A percentile compares a stretch with the other conserved stretches of the same genome.
Evolutionary conservation across 1,284 basidiomycete species (phyloP).

Genomic region (Cutaneotrichosporon sp.): DNA sequence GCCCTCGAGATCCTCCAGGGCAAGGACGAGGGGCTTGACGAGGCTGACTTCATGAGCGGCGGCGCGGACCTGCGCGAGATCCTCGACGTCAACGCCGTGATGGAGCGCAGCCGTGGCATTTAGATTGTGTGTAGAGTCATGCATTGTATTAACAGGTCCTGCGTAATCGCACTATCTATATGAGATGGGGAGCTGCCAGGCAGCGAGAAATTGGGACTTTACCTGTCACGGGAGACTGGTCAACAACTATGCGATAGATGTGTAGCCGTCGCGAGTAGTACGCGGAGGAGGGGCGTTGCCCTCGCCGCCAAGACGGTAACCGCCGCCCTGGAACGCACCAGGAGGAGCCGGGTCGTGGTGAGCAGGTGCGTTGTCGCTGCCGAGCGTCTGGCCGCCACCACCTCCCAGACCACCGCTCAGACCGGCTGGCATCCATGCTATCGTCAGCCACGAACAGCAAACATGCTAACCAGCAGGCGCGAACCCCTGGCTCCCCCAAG

Average conservation of each 20-base stretch:
- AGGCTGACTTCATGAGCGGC: slow-evolving; percentile 65
- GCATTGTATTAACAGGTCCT: slow-evolving; percentile 30
- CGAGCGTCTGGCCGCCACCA: background rate
- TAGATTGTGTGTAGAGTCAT: slow-evolving; percentile 29
- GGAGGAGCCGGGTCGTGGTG: slow-evolving; percentile 6
- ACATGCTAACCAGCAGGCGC: slow-evolving; percentile 13
- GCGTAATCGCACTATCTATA: background rate
- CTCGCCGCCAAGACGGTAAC: slow-evolving; percentile 39
- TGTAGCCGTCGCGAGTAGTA: slow-evolving; percentile 34
- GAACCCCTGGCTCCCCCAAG: slow-evolving; percentile 15
- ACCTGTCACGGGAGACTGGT: background rate
- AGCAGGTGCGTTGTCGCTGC: slow-evolving; percentile 5
- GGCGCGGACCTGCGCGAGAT: slow-evolving; percentile 36
- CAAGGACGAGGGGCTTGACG: slow-evolving; percentile 75
- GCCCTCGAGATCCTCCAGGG: slow-evolving; percentile 89
- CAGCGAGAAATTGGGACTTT: background rate
- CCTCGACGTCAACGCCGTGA: slow-evolving; percentile 42
- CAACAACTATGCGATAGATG: slow-evolving; percentile 31
- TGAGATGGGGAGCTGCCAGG: background rate
- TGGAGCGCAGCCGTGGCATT: slow-evolving; percentile 50
- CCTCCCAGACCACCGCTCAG: slow-evolving; percentile 2
- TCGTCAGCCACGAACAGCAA: background rate
- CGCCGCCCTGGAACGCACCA: slow-evolving; percentile 32
- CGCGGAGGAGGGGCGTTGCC: slow-evolving; percentile 27
- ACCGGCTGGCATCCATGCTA: slow-evolving; percentile 15